Conservation (phyloP, 441 rosid genomes). For the Manihot esculenta region DNA sequence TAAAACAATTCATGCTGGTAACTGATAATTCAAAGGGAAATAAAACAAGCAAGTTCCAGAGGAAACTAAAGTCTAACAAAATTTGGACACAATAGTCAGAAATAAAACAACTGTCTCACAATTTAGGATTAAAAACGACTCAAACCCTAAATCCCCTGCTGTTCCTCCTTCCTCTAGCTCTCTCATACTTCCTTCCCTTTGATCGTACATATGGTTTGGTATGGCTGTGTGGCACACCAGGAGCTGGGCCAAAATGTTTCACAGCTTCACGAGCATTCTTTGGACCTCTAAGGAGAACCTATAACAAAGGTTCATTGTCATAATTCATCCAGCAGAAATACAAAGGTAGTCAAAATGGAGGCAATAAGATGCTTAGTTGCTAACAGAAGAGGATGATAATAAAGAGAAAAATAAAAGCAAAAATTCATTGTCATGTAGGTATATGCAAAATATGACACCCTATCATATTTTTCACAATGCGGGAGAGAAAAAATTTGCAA, state of each 20-base stretch:
- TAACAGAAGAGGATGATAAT: background rate
- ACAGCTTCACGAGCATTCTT: conserved; percentile 96
- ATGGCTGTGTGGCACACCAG: conserved; percentile 95
- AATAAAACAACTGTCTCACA: conserved; percentile 24
- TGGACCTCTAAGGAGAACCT: conserved; percentile 93
- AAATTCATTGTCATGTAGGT: background rate
- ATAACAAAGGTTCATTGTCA: too few species aligned
- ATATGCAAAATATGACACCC: too few species aligned
- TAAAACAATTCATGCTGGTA: conserved; percentile 10
- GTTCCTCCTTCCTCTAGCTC: conserved; percentile 86
- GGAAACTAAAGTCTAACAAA: conserved; percentile 20
- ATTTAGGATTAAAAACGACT: conserved; percentile 27
- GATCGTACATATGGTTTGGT: conserved; percentile 81
- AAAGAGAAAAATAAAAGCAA: background rate
- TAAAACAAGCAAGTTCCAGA: conserved; percentile 6
- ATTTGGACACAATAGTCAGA: conserved; percentile 8
- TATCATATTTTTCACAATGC: background rate
- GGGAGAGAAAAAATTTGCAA: background rate
- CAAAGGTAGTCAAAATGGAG: too few species aligned
- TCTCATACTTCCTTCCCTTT: conserved; percentile 92
- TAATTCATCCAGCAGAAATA: too few species aligned
- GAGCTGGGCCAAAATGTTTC: conserved; percentile 95
- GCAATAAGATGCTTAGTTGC: too few species aligned
- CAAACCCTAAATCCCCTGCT: conserved; percentile 51
- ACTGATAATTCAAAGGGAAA: conserved; percentile 1